Evolutionary conservation across 306 rosid genomes (phyloP).

Genomic region (Alnus glutinosa): DNA sequence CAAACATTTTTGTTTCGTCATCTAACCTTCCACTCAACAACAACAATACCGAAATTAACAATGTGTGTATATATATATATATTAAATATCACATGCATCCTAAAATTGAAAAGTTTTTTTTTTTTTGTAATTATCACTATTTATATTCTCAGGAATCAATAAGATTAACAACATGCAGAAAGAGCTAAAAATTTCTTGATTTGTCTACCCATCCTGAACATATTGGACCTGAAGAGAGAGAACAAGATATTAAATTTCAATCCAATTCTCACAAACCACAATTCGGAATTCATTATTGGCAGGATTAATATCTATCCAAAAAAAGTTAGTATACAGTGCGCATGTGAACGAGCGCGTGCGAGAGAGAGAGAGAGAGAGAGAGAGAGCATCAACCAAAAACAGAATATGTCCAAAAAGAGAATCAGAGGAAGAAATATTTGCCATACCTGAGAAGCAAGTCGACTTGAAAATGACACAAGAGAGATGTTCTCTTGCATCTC

Average conservation of each 20-base stretch:
- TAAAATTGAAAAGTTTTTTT: background rate
- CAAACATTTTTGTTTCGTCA: background rate
- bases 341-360: too few relatives aligned
- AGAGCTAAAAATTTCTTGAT: background rate
- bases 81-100: background rate
- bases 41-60: background rate
- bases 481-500: conserved; percentile 99
- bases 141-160: background rate
- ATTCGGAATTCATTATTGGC: background rate
- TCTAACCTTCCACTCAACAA: background rate
- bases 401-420: conserved; percentile 21
- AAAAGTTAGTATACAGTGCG: background rate
- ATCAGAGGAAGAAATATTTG: conserved; percentile 27
- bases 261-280: background rate
- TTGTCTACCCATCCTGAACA: background rate
- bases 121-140: background rate
- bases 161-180: background rate
- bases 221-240: background rate
- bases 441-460: conserved; percentile 91
- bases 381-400: conserved; percentile 16
- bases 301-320: background rate
- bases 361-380: background rate
- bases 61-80: background rate
- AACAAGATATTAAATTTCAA: background rate
- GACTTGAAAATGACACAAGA: conserved; percentile 92